Percentiles rank a stretch among this genome's conserved stretches.
phyloP scores from a whole-genome alignment of 116 monocot genomes.

The Dioscorea cayenensis region DNA sequence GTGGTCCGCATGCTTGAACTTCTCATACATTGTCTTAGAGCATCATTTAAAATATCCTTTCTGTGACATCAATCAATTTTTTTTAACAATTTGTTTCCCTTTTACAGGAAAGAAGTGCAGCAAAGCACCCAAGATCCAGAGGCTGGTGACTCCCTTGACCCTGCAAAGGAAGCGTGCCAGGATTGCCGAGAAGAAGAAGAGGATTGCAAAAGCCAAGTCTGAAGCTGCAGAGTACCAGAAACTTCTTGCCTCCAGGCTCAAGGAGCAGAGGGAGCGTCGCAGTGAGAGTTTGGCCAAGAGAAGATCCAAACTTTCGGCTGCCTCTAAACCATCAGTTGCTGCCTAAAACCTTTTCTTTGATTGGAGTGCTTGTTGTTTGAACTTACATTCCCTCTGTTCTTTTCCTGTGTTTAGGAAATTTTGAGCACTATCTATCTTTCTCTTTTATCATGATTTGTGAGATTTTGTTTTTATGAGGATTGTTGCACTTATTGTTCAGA shows the following conservation, averaged over 20 bases:
- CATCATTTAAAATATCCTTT: not conserved
- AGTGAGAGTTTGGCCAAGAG: slow-evolving; percentile 78
- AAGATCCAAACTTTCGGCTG: slow-evolving; percentile 55
- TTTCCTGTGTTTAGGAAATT: not conserved
- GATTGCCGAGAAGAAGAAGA: slow-evolving; percentile 71
- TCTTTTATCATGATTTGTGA: not conserved
- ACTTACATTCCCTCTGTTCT: not conserved
- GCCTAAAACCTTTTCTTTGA: slow-evolving; percentile 4
- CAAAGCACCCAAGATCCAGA: slow-evolving; percentile 80
- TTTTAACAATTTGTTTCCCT: not conserved
- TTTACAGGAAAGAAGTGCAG: slow-evolving; percentile 60
- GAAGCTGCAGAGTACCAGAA: slow-evolving; percentile 88
- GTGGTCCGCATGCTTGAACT: no score
- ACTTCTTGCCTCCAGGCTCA: slow-evolving; percentile 73
- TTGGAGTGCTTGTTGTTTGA: not conserved
- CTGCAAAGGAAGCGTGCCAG: slow-evolving; percentile 29
- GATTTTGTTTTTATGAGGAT: no score
- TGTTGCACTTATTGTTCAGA: no score
- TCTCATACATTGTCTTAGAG: not conserved
- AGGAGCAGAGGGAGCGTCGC: slow-evolving; percentile 75
- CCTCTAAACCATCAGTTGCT: slow-evolving; percentile 39
- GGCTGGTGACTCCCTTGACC: slow-evolving; percentile 49
- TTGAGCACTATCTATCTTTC: not conserved
- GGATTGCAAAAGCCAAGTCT: slow-evolving; percentile 67
- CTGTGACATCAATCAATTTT: not conserved